Evolutionary conservation across 768 basidiomycete species (phyloP), one percentile per base, ranked within the genome.

Genomic region (Xanthoconium stramineum): DNA sequence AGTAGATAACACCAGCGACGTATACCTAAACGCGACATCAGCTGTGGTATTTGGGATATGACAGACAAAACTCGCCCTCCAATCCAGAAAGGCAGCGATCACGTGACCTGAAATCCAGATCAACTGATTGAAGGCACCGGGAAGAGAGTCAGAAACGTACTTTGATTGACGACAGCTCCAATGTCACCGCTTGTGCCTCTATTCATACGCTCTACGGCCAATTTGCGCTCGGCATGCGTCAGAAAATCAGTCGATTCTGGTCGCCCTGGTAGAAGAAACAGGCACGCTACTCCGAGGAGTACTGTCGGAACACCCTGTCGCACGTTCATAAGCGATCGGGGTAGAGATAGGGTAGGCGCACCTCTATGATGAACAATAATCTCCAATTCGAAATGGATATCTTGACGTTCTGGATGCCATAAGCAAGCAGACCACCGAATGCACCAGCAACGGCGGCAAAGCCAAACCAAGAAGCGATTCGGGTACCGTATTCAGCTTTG

Each of bases 381-480:
- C 24, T 24, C 24, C 24, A 24, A 24, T 24, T 24, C 24, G 24
- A 24, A 24, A 80, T 66, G 11, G 70, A 55, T 32, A 59, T 61
- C 57, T 74, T 68, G 15, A 67, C 70, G 59, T 80, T 69, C 50
- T 81, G 77, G 17, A 82, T 71, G 1, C 78, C 81, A 59, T 78
- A 81, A 10, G 82, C 82, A 29, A 83, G 74, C 30, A 82, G 65
- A n/a, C 82, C 81, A 17, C 81, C 78, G 46, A 83, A 82, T 48
- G 82, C 82, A 39, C 81, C 80, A 14, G 81, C 78, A 28, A 80
- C 75, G 8, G 81, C 79, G 17, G 81, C 78, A 61, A 81, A 83
- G 6, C 78, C 76, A 59, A 81, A 81, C 76, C 80, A 80, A 59
- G 74, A 76, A n/a, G 79, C 78, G 57, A 74, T 51, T 17, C 79